Evolutionary conservation across 2,329 filamentous ascomycete genomes (phyloP), one percentile per base, ranked within the genome.

Genomic region (Thyridium curvatum): DNA sequence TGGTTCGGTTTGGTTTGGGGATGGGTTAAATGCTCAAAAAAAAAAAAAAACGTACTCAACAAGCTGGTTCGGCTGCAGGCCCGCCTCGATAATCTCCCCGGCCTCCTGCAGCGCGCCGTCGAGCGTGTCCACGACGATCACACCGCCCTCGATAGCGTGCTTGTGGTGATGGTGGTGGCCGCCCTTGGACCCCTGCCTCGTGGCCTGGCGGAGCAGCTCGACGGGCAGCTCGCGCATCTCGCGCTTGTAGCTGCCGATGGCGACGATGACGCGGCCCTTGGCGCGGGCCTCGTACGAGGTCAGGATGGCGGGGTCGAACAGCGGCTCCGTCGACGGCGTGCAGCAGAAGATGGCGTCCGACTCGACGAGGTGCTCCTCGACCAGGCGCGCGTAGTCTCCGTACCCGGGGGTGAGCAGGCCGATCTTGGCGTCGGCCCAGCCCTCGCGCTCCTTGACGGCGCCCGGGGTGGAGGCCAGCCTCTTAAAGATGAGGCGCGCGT

Each of bases 261-360:
- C 83, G 2, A 85, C 72, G 37, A 91, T 77, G 48, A 90, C 71
- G 18, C 85, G 63, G 2, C 84, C 83, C 55, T 86, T 86, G 47
- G 73, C 77, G 21, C 83, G 64, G 0, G 80, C 84, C 48, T 86
- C 82, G 7, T 75, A 71, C 40, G 74, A 84, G 0, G 86, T 94
- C 37, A 96, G 69, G 44, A 86, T 80, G 10, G 72, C 58, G 9
- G 67, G 70, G 37, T 90, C 84, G 54, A 96, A 97, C 2, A 96
- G 66, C 1, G 86, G 84, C 28, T 74, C 68, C 0, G 71, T 74
- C 1, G 81, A 84, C 0, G 90, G 87, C 2, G 89, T 95, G 48
- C 87, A 94, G 64, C 87, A 91, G 64, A 94, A 93, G 30, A 97
- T 84, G 9, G 86, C 83, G 51, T 93, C 86, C 1, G 86, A 78